These are phyloP conservation scores for Porphyrellus sp. DNA, from an alignment of 1,284 basidiomycete genomes.

Conservation along the genomic window DNA sequence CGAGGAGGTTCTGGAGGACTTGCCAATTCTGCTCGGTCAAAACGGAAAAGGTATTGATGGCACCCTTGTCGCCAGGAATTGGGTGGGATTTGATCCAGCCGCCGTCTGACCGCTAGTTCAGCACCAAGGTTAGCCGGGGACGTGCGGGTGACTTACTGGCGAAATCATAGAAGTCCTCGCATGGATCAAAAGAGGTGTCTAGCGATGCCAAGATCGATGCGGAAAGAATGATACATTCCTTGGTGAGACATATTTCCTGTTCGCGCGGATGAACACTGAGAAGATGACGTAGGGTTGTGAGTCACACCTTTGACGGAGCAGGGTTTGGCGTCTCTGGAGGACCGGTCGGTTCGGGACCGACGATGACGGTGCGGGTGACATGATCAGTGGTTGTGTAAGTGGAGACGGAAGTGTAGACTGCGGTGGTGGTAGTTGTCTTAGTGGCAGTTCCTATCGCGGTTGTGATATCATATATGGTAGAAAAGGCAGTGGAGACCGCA, in stretches of 20 bases:
- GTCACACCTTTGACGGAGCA: constrained; percentile 28
- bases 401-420: constrained; percentile 37
- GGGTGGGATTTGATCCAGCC: constrained; percentile 82
- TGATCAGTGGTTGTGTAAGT: constrained; percentile 37
- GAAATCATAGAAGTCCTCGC: constrained; percentile 94
- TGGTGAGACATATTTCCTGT: constrained; percentile 69
- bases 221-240: constrained; percentile 82
- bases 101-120: constrained; percentile 47
- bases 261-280: constrained; percentile 1
- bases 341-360: constrained; percentile 35
- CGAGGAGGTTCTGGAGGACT: constrained; percentile 60
- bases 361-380: constrained; percentile 32
- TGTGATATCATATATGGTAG: constrained; percentile 35
- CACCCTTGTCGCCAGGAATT: constrained; percentile 80
- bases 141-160: constrained; percentile 56
- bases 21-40: constrained; percentile 64
- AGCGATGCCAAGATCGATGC: constrained; percentile 80
- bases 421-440: constrained; percentile 38
- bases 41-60: constrained; percentile 60
- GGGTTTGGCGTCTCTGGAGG: constrained; percentile 30
- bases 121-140: constrained; percentile 1
- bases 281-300: background rate
- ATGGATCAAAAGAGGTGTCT: constrained; percentile 85
- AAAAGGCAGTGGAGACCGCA: constrained; percentile 33
- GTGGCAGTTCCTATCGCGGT: constrained; percentile 34